A percentile compares a stretch with the other conserved stretches of the same genome.
These are phyloP conservation scores for Ehretia macrophylla DNA, from an alignment of 257 asterid species.

Conservation along the genomic window DNA sequence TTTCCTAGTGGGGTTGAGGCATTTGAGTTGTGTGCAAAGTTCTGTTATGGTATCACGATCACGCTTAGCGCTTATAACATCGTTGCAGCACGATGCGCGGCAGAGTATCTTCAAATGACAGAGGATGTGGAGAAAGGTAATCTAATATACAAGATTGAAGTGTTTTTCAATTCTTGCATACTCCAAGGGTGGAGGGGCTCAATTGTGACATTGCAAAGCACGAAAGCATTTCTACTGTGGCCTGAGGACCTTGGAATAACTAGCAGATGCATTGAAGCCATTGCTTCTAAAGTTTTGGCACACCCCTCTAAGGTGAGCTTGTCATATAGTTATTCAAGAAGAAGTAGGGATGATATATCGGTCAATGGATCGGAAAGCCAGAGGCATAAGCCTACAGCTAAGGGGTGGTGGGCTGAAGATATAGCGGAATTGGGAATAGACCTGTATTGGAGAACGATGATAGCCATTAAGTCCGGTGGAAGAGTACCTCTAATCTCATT, in stretches of 20 bases:
- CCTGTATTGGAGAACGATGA: conserved; percentile 86
- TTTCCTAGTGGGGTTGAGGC: conserved; percentile 85
- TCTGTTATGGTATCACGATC: conserved; percentile 84
- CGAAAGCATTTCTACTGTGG: conserved; percentile 51
- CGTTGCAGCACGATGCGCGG: conserved; percentile 66
- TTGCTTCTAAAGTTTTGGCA: too few species aligned
- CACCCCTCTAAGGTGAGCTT: conserved; percentile 56
- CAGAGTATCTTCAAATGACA: conserved; percentile 82
- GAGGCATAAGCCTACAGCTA: too few species aligned
- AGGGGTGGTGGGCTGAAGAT: conserved; percentile 92
- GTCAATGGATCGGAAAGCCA: conserved; percentile 53
- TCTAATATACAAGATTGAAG: conserved; percentile 61
- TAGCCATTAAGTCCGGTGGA: conserved; percentile 70
- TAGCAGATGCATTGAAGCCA: conserved; percentile 61
- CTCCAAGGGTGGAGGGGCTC: conserved; percentile 85
- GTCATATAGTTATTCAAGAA: conserved; percentile 54
- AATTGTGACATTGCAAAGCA: conserved; percentile 57
- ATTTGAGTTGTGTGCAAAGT: conserved; percentile 79
- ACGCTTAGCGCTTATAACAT: conserved; percentile 84
- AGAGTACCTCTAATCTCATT: conserved; percentile 48
- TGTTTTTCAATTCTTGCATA: conserved; percentile 72
- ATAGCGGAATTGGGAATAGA: conserved; percentile 73
- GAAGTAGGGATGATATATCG: conserved; percentile 51
- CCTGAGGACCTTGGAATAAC: conserved; percentile 71
- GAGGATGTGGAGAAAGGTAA: conserved; percentile 87